A percentile compares a stretch with the other conserved stretches of the same genome.
Conservation (phyloP, 2,329 filamentous ascomycete genomes). For the Hymenoscyphus linearis region DNA sequence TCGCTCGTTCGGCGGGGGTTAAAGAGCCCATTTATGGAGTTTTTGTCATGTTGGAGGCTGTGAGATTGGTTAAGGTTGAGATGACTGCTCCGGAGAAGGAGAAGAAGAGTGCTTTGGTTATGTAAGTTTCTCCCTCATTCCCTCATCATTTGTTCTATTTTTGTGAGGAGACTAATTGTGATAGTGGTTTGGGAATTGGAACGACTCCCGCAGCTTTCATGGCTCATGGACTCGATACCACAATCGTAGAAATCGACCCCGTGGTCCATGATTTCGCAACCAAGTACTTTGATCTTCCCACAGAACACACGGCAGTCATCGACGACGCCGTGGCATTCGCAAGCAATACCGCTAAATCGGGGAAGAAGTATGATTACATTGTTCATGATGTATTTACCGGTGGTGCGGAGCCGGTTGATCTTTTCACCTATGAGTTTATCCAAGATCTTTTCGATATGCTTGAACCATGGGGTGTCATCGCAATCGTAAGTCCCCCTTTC, state of each 20-base stretch:
- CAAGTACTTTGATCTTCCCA: conserved; percentile 75
- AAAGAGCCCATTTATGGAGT: conserved; percentile 90
- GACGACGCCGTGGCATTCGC: conserved; percentile 75
- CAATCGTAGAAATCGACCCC: conserved; percentile 91
- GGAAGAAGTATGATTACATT: conserved; percentile 74
- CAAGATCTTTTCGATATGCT: conserved; percentile 64
- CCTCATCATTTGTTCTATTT: neutral
- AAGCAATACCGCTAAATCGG: conserved; percentile 37
- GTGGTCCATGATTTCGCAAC: conserved; percentile 77
- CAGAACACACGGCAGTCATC: conserved; percentile 74
- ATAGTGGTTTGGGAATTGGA: conserved; percentile 82
- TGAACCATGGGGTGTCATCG: conserved; percentile 73
- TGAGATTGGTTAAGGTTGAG: conserved; percentile 67
- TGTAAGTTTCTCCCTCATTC: conserved; percentile 50
- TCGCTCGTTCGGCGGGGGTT: conserved; percentile 63
- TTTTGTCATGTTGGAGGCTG: conserved; percentile 92
- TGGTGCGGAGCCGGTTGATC: conserved; percentile 79
- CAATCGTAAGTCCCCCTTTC: conserved; percentile 58
- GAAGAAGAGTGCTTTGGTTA: conserved; percentile 75
- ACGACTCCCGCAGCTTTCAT: conserved; percentile 85
- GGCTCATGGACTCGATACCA: conserved; percentile 83
- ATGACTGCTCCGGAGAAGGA: conserved; percentile 53
- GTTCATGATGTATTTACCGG: conserved; percentile 98
- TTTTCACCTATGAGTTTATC: conserved; percentile 87
- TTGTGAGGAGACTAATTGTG: conserved; percentile 18